Evolutionary conservation across 2,329 filamentous ascomycete species (phyloP), one percentile per base, ranked within the genome.

Genomic region (Cylindrodendrum hubeiense): DNA sequence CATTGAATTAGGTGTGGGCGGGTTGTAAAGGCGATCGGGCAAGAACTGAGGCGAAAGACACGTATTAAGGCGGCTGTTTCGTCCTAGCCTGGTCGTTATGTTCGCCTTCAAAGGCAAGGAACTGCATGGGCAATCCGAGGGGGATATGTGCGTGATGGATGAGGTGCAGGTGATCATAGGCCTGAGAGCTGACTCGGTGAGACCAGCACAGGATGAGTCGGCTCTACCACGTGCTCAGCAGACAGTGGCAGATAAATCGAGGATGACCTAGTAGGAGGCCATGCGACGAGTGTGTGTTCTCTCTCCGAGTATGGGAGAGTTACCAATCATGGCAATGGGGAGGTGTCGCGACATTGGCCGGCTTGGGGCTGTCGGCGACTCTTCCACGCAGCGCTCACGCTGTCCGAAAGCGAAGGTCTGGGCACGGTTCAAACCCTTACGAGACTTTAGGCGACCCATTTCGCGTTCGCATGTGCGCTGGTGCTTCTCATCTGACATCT

Each of bases 321-420:
- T 79, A 62, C 79, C 79, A 67, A 85, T 84, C 79, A 84, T 82
- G 64, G 81, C 77, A 44, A 76, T 73, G 57, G 83, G 75, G 64
- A 82, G 75, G 65, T 79, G 74, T 67, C 83, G 78, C 52, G 80
- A 79, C 63, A 73, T 75, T 50, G 77, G 78, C 60, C 85, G 83
- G 54, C 81, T 79, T 3, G 85, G 83, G 9, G 82, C 87, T 2
- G 87, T 90, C 3, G 89, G 89, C n/a, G 88, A 90, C 64, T 88
- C 86, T 51, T 89, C 83, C 47, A 86, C 78, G 68, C 81, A 80
- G n/a, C 79, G 78, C 46, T 86, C 83, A 55, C 91, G 88, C 77
- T 96, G 89, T 49, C 95, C 96, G 81, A 98, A 98, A 28, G 96
- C 95, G 83, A 96, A 99, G 1, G 96, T 99, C 80, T 96, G 93